phyloP scores from a whole-genome alignment of 495 filamentous ascomycete species.

The Neurospora tetraspora region DNA sequence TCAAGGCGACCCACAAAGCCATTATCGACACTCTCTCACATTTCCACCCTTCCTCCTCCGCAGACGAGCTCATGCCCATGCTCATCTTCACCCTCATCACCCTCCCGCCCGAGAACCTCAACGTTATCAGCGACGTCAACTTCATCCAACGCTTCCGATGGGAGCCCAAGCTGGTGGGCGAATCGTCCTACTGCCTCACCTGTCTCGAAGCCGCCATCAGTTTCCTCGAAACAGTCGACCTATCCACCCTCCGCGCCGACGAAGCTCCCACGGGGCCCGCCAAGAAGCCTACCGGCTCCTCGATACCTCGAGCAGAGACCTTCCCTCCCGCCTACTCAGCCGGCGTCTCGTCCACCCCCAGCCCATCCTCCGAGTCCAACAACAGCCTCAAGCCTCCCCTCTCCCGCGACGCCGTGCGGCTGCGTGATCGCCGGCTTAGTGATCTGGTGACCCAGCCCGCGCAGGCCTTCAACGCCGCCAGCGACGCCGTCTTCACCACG shows the following conservation, averaged over 20 bases:
- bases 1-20: constrained; percentile 81
- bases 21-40: constrained; percentile 80
- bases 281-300: constrained; percentile 42
- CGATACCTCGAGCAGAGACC: constrained; percentile 43
- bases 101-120: constrained; percentile 74
- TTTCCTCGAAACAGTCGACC: constrained; percentile 95
- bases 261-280: constrained; percentile 53
- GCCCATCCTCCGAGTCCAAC: constrained; percentile 1
- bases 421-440: constrained; percentile 55
- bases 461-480: constrained; percentile 68
- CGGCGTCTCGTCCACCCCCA: constrained; percentile 31
- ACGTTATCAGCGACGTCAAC: constrained; percentile 81
- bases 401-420: constrained; percentile 34
- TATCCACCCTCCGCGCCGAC: constrained; percentile 82
- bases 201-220: constrained; percentile 92
- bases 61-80: constrained; percentile 92
- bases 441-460: constrained; percentile 76
- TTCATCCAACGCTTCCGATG: constrained; percentile 94
- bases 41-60: constrained; percentile 81
- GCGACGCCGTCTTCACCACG: constrained; percentile 72
- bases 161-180: constrained; percentile 76
- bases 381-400: constrained; percentile 21
- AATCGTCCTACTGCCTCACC: constrained; percentile 91
- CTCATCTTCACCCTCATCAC: constrained; percentile 93
- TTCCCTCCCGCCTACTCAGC: constrained; percentile 40